phyloP scores from a whole-genome alignment of 2,329 filamentous ascomycete species.

The Arthrobotrys megalospora region DNA sequence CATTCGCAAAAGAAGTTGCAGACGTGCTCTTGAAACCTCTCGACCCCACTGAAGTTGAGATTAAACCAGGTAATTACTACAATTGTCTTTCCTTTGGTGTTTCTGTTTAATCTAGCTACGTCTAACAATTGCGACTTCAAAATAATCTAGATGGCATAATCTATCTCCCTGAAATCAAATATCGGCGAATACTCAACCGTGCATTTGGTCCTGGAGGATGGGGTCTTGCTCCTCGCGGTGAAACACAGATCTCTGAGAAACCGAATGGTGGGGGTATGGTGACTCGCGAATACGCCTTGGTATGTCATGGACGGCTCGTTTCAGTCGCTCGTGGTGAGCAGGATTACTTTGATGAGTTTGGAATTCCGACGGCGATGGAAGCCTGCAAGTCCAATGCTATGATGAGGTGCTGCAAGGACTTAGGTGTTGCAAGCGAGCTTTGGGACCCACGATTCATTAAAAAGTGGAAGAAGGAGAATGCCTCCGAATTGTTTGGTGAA shows the following conservation, averaged over 20 bases:
- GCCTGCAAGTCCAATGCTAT: constrained; percentile 98
- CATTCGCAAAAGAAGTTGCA: constrained; percentile 80
- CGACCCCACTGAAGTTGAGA: constrained; percentile 83
- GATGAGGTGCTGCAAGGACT: constrained; percentile 98
- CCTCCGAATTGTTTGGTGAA: constrained; percentile 89
- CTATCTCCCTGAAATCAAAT: constrained; percentile 98
- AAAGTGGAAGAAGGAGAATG: constrained; percentile 81
- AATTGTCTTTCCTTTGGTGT: background rate
- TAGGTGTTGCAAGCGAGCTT: constrained; percentile 92
- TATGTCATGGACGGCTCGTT: constrained; percentile 88
- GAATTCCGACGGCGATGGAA: constrained; percentile 93
- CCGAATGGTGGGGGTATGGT: constrained; percentile 73
- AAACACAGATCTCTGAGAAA: constrained; percentile 86
- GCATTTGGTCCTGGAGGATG: constrained; percentile 96
- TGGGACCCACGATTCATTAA: constrained; percentile 96
- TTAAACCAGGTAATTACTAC: constrained; percentile 78
- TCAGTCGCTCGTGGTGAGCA: constrained; percentile 95
- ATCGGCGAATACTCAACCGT: constrained; percentile 87
- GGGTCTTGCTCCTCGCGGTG: constrained; percentile 90
- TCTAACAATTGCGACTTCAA: constrained; percentile 24
- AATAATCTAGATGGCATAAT: constrained; percentile 82
- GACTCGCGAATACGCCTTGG: constrained; percentile 92
- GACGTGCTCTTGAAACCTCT: constrained; percentile 79
- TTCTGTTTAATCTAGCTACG: background rate
- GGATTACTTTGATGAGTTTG: constrained; percentile 89